These are phyloP conservation scores for Coniochaeta prunicola DNA, from an alignment of 2,329 filamentous ascomycete species.

Conservation along the genomic window DNA sequence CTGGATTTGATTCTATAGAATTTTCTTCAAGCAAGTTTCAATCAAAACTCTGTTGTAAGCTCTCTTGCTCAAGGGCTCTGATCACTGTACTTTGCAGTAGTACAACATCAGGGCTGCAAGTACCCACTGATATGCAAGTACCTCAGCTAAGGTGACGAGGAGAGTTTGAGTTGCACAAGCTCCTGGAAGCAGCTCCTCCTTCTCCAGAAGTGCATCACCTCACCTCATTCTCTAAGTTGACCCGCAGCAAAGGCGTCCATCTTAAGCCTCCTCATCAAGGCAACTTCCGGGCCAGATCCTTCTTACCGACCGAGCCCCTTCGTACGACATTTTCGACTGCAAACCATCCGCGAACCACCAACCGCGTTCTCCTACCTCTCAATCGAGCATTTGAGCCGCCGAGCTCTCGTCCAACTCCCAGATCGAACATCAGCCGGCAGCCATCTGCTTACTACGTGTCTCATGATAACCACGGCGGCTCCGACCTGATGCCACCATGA, in stretches of 20 bases:
- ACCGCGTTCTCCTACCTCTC: neutral
- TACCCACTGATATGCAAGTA: neutral
- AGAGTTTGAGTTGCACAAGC: neutral
- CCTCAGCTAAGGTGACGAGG: neutral
- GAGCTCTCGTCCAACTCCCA: neutral
- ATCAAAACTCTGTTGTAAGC: too few relatives aligned
- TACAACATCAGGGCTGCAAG: neutral
- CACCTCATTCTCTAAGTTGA: neutral
- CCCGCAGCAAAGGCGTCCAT: too few relatives aligned
- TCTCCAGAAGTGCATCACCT: neutral
- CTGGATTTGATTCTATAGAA: too few relatives aligned
- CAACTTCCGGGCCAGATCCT: neutral
- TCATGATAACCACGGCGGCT: slow-evolving; percentile 6
- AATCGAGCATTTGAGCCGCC: neutral
- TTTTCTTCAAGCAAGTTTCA: too few relatives aligned
- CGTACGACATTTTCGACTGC: neutral
- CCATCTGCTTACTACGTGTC: neutral
- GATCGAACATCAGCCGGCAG: neutral
- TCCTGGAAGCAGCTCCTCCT: neutral
- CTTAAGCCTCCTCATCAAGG: neutral
- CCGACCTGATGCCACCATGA: slow-evolving; percentile 57
- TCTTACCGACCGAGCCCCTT: neutral
- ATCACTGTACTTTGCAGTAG: too few relatives aligned
- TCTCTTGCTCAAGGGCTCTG: too few relatives aligned
- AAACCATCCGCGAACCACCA: neutral